Percentiles rank a stretch among this genome's conserved stretches.
phyloP scores from a whole-genome alignment of 2,329 filamentous ascomycete species.

The Diplodia sapinea region DNA sequence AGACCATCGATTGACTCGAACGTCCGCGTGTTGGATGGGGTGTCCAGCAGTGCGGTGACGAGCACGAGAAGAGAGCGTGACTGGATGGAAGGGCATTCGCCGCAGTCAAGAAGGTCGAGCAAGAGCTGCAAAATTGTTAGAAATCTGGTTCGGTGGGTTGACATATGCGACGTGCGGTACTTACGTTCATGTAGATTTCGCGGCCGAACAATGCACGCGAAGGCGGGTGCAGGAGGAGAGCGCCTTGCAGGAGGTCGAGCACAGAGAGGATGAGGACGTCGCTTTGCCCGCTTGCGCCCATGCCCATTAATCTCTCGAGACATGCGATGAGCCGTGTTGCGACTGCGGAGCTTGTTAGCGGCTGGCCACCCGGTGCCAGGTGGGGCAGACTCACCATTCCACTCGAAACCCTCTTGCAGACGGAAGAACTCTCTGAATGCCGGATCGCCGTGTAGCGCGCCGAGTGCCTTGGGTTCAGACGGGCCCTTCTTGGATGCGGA shows the following conservation, averaged over 20 bases:
- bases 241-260: constrained; percentile 86
- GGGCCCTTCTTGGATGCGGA: constrained; percentile 43
- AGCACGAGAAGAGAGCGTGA: constrained; percentile 88
- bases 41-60: constrained; percentile 85
- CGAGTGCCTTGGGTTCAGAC: constrained; percentile 58
- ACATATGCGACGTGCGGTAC: constrained; percentile 39
- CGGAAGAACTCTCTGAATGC: constrained; percentile 97
- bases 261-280: constrained; percentile 87
- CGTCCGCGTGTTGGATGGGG: constrained; percentile 83
- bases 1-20: constrained; percentile 93
- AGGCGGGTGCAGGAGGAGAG: constrained; percentile 85
- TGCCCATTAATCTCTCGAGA: constrained; percentile 83
- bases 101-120: constrained; percentile 89
- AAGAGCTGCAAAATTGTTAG: constrained; percentile 65
- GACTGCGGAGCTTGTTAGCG: constrained; percentile 56
- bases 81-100: constrained; percentile 88
- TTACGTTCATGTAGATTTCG: constrained; percentile 91
- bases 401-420: constrained; percentile 95
- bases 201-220: constrained; percentile 85
- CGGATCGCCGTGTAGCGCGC: constrained; percentile 76
- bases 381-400: constrained; percentile 68
- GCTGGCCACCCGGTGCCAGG: background rate
- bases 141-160: background rate
- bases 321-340: constrained; percentile 83
- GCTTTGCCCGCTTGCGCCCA: constrained; percentile 75